Evolutionary conservation across 2,329 filamentous ascomycete genomes (phyloP).

Genomic region (Pseudocercospora pini-densiflorae): DNA sequence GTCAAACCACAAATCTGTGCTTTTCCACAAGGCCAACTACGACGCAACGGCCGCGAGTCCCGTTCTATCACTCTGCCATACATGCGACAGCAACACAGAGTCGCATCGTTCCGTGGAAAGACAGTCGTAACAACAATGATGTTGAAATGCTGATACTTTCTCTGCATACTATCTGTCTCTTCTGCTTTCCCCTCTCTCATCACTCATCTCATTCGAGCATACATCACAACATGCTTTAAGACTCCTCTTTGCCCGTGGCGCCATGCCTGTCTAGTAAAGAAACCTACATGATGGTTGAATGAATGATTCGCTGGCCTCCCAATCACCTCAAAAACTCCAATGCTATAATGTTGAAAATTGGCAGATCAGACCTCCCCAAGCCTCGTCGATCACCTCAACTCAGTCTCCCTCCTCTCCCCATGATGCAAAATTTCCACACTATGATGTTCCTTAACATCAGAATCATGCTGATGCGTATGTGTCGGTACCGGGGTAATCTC

Average conservation of each 20-base stretch:
- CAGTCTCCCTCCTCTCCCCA: background rate
- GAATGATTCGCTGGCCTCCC: background rate
- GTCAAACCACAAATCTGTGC: too few relatives aligned
- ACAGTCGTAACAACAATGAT: background rate
- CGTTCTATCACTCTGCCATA: too few relatives aligned
- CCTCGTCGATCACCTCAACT: background rate
- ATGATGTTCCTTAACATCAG: slow-evolving; percentile 1
- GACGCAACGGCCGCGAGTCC: too few relatives aligned
- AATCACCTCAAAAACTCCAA: background rate
- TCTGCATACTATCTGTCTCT: background rate
- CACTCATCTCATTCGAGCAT: background rate
- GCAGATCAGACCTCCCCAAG: background rate
- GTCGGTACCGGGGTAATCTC: slow-evolving; percentile 12
- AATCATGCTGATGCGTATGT: background rate
- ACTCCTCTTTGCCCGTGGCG: background rate
- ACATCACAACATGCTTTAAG: background rate
- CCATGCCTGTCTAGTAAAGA: background rate
- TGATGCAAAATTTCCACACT: slow-evolving; percentile 2
- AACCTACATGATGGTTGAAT: background rate
- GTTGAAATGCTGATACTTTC: background rate
- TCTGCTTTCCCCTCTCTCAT: background rate
- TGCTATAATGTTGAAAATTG: background rate
- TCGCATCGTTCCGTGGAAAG: too few relatives aligned
- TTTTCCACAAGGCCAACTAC: too few relatives aligned
- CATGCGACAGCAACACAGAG: too few relatives aligned